Conservation (phyloP, 1,139 yeast genomes). For the Saccharomyces hybrid region DNA sequence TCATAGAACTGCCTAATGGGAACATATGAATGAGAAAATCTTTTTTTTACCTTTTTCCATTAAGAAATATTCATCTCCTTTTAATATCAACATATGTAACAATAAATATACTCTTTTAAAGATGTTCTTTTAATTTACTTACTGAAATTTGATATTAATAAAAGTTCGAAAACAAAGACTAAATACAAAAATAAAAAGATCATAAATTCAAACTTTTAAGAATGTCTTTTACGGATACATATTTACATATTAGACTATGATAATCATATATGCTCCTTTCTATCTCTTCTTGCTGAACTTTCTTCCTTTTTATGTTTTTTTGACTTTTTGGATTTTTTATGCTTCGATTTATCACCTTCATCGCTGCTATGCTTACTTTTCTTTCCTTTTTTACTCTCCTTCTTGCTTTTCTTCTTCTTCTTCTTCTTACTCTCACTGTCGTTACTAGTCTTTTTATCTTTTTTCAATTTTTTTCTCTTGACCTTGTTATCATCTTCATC, state of each 20-base stretch:
- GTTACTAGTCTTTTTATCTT: slow-evolving; percentile 15
- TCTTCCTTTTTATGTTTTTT: slow-evolving; percentile 19
- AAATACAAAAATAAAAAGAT: background rate
- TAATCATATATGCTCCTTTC: background rate
- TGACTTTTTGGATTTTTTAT: slow-evolving; percentile 19
- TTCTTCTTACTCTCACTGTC: slow-evolving; percentile 14
- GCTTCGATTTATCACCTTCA: slow-evolving; percentile 19
- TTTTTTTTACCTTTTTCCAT: slow-evolving; percentile 7
- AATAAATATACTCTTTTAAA: background rate
- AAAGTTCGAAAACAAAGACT: background rate
- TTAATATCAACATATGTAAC: background rate
- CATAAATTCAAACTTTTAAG: too few relatives aligned
- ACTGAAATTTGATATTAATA: background rate
- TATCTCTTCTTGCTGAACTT: slow-evolving; percentile 1
- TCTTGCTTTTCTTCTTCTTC: slow-evolving; percentile 19
- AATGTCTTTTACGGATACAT: background rate
- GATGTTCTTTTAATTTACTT: background rate
- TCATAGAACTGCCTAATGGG: slow-evolving; percentile 10
- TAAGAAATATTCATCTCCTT: slow-evolving; percentile 10
- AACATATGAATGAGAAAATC: slow-evolving; percentile 11
- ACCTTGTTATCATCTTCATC: slow-evolving; percentile 14
- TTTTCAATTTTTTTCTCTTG: slow-evolving; percentile 14
- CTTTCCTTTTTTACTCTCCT: slow-evolving; percentile 22
- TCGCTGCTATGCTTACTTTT: slow-evolving; percentile 26
- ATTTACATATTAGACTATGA: background rate